These are phyloP conservation scores for Akanthomyces dipterigenus DNA, from an alignment of 2,329 filamentous ascomycete genomes.

Conservation along the genomic window DNA sequence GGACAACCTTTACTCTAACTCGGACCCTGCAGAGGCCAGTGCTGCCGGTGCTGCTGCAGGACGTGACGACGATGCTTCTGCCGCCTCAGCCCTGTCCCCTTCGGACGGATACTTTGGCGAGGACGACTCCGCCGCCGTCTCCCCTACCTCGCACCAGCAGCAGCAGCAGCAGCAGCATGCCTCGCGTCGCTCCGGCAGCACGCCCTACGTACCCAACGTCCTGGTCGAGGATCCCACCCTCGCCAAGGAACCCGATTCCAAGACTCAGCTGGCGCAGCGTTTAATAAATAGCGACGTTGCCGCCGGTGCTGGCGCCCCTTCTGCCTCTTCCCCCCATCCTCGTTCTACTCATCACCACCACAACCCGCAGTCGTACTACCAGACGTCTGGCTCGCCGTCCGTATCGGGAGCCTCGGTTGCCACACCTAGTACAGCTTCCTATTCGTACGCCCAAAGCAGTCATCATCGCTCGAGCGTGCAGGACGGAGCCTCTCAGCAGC, in stretches of 20 bases:
- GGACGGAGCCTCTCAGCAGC: slow-evolving; percentile 11
- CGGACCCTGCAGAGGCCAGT: slow-evolving; percentile 16
- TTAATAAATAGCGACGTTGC: slow-evolving; percentile 22
- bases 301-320: background rate
- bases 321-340: slow-evolving; percentile 13
- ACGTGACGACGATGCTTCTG: slow-evolving; percentile 10
- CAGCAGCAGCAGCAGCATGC: slow-evolving; percentile 15
- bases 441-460: background rate
- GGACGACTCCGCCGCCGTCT: slow-evolving; percentile 20
- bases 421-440: slow-evolving; percentile 10
- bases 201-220: slow-evolving; percentile 41
- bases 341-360: no score
- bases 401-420: slow-evolving; percentile 9
- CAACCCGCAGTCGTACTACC: background rate
- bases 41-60: slow-evolving; percentile 1
- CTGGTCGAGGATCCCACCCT: slow-evolving; percentile 43
- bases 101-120: slow-evolving; percentile 46
- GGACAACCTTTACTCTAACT: slow-evolving; percentile 22
- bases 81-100: slow-evolving; percentile 33
- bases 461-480: slow-evolving; percentile 15
- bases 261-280: slow-evolving; percentile 38
- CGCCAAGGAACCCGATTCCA: slow-evolving; percentile 27
- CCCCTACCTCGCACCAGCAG: slow-evolving; percentile 18
- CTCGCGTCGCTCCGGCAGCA: slow-evolving; percentile 23
- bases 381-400: background rate